Evolutionary conservation across 352 stramenopile species (phyloP).

Genomic region (Phytophthora melonis): DNA sequence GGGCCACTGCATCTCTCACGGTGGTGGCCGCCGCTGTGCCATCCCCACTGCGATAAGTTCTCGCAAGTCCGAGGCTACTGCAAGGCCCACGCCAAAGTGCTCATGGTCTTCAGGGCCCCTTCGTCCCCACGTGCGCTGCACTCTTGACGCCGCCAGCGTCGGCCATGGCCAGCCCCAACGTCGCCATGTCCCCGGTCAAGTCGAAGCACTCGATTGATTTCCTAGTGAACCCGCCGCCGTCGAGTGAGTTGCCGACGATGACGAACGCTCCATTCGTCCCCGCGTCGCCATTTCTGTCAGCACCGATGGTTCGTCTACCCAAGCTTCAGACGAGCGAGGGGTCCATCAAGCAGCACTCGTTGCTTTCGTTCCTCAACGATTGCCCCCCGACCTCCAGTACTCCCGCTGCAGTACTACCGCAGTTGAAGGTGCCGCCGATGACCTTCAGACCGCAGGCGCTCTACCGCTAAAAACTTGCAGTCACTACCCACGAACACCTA

Average conservation of each 20-base stretch:
- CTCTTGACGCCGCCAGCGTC: conserved; percentile 29
- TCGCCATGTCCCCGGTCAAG: conserved; percentile 35
- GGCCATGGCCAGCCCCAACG: conserved; percentile 5
- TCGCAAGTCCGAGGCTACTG: conserved; percentile 83
- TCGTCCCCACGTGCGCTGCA: conserved; percentile 32
- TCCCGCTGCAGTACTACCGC: background rate
- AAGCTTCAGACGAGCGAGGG: conserved; percentile 4
- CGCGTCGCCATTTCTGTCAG: conserved; percentile 6
- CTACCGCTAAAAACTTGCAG: conserved; percentile 23
- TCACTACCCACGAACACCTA: conserved; percentile 1
- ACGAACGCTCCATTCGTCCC: background rate
- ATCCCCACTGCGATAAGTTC: conserved; percentile 84
- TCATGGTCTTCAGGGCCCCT: conserved; percentile 41
- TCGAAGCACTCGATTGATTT: conserved; percentile 67
- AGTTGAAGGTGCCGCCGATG: conserved; percentile 26
- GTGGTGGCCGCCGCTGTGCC: conserved; percentile 71
- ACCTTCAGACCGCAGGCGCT: conserved; percentile 23
- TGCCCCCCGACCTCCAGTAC: background rate
- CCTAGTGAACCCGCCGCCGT: conserved; percentile 48
- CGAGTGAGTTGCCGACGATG: conserved; percentile 6
- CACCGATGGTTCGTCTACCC: conserved; percentile 1
- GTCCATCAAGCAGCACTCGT: conserved; percentile 24
- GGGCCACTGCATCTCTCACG: conserved; percentile 82
- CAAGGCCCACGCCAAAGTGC: conserved; percentile 81
- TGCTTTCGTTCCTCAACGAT: conserved; percentile 38